These are phyloP conservation scores for Musa balbisiana DNA, from an alignment of 202 grass and related monocot genomes.

Conservation along the genomic window DNA sequence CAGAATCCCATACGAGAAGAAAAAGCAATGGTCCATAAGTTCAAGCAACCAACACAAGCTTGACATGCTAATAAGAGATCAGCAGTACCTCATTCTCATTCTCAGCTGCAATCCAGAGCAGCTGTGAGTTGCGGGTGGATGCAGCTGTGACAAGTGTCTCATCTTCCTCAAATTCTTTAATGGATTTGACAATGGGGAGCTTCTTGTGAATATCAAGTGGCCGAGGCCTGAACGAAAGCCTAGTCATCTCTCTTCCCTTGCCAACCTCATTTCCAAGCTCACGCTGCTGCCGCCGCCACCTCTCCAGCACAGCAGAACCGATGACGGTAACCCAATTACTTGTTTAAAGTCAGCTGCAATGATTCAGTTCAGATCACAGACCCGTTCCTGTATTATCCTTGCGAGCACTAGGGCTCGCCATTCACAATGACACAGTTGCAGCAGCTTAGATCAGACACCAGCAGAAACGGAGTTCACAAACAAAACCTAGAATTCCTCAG, in stretches of 20 bases:
- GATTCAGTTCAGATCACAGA: neutral
- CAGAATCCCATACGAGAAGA: no score
- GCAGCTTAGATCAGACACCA: neutral
- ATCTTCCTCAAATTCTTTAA: constrained; percentile 89
- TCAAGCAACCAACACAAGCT: no score
- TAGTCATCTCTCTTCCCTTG: constrained; percentile 44
- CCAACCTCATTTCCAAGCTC: constrained; percentile 6
- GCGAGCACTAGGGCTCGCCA: constrained; percentile 3
- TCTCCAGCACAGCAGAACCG: neutral
- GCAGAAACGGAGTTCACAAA: neutral
- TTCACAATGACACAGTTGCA: neutral
- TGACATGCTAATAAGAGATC: neutral
- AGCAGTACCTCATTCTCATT: constrained; percentile 45
- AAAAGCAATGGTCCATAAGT: no score
- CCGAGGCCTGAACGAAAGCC: constrained; percentile 87
- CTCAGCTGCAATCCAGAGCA: constrained; percentile 35
- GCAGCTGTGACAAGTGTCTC: constrained; percentile 32
- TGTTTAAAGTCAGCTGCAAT: neutral
- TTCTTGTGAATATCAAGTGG: constrained; percentile 98
- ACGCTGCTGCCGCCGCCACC: neutral
- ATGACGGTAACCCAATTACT: neutral
- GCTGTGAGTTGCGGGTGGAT: constrained; percentile 38
- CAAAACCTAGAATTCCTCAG: neutral
- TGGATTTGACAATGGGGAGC: constrained; percentile 80
- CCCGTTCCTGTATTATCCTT: neutral